Percentiles rank a stretch among this genome's conserved stretches.
Evolutionary conservation across 1,284 basidiomycete species (phyloP).

Genomic region (Sphaerobolus stellatus): DNA sequence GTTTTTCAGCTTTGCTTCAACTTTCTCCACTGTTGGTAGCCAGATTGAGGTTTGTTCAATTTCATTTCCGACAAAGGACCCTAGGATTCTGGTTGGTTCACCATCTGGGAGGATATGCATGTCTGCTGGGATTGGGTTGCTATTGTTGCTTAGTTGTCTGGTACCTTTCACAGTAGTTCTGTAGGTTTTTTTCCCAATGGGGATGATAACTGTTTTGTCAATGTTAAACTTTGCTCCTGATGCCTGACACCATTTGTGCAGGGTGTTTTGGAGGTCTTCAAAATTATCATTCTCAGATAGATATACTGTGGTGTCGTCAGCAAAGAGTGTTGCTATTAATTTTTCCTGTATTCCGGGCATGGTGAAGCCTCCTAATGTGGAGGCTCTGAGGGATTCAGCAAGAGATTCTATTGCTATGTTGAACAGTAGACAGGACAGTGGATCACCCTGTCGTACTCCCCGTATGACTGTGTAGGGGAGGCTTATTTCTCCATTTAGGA

Average conservation of each 20-base stretch:
- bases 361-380: neutral
- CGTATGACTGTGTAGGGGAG: slow-evolving; percentile 17
- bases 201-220: neutral
- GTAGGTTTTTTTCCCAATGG: neutral
- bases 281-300: neutral
- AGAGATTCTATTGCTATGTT: neutral
- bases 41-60: neutral
- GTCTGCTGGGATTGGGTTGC: neutral
- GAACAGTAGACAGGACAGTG: neutral
- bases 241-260: neutral
- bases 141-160: neutral
- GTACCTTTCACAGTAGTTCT: neutral
- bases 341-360: neutral
- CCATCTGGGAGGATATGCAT: neutral
- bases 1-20: neutral
- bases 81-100: neutral
- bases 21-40: neutral
- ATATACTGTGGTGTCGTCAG: neutral
- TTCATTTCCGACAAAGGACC: neutral
- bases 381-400: neutral
- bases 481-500: slow-evolving; percentile 29
- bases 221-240: neutral
- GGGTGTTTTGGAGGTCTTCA: neutral
- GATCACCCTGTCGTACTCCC: slow-evolving; percentile 32
- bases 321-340: neutral